Evolutionary conservation across 2,329 filamentous ascomycete genomes (phyloP).

Genomic region (Chaetomium strumarium): DNA sequence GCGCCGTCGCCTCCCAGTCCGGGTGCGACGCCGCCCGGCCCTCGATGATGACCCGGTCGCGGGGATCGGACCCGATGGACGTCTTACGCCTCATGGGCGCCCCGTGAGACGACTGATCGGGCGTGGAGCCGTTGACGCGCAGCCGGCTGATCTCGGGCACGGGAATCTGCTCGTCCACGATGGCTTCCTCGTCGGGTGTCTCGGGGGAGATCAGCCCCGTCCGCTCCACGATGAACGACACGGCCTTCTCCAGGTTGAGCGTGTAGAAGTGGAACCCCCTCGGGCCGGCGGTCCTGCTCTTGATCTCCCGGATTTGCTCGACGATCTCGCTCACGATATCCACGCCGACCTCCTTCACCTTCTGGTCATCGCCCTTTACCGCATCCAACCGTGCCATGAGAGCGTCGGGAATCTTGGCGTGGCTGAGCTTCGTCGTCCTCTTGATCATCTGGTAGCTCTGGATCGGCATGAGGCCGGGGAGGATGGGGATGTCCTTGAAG

Average conservation of each 20-base stretch:
- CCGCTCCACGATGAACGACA: conserved; percentile 85
- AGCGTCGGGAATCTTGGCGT: conserved; percentile 69
- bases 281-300: conserved; percentile 48
- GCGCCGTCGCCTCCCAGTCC: conserved; percentile 66
- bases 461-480: conserved; percentile 94
- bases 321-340: conserved; percentile 82
- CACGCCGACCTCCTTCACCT: conserved; percentile 73
- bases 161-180: conserved; percentile 42
- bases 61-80: conserved; percentile 74
- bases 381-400: conserved; percentile 65
- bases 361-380: conserved; percentile 73
- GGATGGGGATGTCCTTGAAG: conserved; percentile 82
- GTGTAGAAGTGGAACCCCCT: conserved; percentile 97
- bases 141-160: conserved; percentile 40
- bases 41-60: conserved; percentile 81
- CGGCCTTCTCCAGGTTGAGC: conserved; percentile 90
- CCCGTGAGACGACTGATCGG: conserved; percentile 31
- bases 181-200: conserved; percentile 43
- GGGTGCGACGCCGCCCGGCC: conserved; percentile 53
- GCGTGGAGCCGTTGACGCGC: conserved; percentile 45
- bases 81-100: conserved; percentile 59
- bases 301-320: conserved; percentile 63
- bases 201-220: conserved; percentile 69
- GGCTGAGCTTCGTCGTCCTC: conserved; percentile 88
- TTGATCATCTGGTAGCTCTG: conserved; percentile 96